Evolutionary conservation across 129 eudicot species (phyloP), one percentile per base, ranked within the genome.

Genomic region (Apium graveolens): DNA sequence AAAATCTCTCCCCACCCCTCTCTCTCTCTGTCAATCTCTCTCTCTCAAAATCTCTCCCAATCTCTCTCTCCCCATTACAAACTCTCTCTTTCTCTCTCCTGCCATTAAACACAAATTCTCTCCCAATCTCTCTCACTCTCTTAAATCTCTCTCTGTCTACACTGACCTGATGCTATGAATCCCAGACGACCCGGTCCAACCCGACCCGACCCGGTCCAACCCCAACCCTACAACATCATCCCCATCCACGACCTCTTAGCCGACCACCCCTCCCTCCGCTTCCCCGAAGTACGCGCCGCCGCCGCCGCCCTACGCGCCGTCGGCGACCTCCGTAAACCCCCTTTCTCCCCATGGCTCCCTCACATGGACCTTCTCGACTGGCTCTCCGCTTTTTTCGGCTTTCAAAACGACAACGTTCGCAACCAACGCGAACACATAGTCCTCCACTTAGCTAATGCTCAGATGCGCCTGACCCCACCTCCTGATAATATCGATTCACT

Each of bases 211-310:
- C 80, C 46, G 13, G 7, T 43, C 9, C 26, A 69, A 55, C 24
- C 71, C 1, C 85, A 80, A 20, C 79, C 85, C 18, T 93, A 85
- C 91, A 93, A 93, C 87, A 91, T 93, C 14, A 93, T 93, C 79
- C 98, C 98, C 7, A 79, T 93, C 83, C 86, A 91, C 85, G 88
- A 93, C 86, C 90, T 93, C 70, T 83, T 89, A 0, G 87, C 89
- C 0, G 97, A 93, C 86, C 98, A 93, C 79, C 98, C 98, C 1
- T 93, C 98, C 14, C 96, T 86, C 78, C 89, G 97, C 5, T 91
- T 81, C 73, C 98, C 98, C 0, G 97, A 91, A 78, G 91, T 93
- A 32, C 95, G 97, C 62, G 98, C 98, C 77, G 97, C 98, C 76
- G 86, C 95, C 21, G 88, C 98, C 34, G 93, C 98, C 5, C 78